Percentiles rank a stretch among this genome's conserved stretches.
Conservation (phyloP, 768 basidiomycete genomes). For the Mycena leptocephala region DNA sequence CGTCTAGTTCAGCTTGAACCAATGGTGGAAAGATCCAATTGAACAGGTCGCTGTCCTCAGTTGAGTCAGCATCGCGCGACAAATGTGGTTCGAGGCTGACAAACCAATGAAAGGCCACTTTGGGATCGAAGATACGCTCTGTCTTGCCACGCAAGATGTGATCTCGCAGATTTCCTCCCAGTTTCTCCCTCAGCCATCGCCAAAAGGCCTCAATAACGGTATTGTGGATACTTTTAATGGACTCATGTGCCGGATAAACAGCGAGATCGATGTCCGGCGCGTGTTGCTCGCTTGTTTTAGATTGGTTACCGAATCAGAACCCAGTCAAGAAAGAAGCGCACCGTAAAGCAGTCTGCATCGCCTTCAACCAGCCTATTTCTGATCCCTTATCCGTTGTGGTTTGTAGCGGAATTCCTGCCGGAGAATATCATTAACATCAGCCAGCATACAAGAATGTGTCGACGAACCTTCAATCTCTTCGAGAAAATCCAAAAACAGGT, state of each 20-base stretch:
- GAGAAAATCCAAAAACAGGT: constrained; percentile 38
- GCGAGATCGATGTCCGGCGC: background rate
- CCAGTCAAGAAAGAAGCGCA: background rate
- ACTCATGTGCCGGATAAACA: constrained; percentile 6
- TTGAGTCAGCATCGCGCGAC: background rate
- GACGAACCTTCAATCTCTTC: constrained; percentile 21
- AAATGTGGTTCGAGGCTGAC: constrained; percentile 2
- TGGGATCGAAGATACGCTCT: constrained; percentile 13
- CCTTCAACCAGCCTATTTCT: background rate
- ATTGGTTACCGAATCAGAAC: background rate
- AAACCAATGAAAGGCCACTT: constrained; percentile 7
- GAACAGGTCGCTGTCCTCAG: constrained; percentile 40
- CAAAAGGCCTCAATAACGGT: constrained; percentile 36
- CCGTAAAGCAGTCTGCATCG: background rate
- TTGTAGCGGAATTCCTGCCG: background rate
- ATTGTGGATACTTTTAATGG: too few relatives aligned
- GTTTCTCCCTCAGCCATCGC: constrained; percentile 33
- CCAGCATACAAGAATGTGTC: background rate
- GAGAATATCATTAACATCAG: background rate
- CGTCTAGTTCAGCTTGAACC: constrained; percentile 46
- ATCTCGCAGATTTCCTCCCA: constrained; percentile 29
- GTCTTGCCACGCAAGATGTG: constrained; percentile 16
- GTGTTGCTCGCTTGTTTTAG: background rate
- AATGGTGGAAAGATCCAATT: too few relatives aligned
- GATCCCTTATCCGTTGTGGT: background rate